A percentile compares a stretch with the other conserved stretches of the same genome.
phyloP scores from a whole-genome alignment of 176 grass and related monocot genomes.

The Raddia guianensis region DNA sequence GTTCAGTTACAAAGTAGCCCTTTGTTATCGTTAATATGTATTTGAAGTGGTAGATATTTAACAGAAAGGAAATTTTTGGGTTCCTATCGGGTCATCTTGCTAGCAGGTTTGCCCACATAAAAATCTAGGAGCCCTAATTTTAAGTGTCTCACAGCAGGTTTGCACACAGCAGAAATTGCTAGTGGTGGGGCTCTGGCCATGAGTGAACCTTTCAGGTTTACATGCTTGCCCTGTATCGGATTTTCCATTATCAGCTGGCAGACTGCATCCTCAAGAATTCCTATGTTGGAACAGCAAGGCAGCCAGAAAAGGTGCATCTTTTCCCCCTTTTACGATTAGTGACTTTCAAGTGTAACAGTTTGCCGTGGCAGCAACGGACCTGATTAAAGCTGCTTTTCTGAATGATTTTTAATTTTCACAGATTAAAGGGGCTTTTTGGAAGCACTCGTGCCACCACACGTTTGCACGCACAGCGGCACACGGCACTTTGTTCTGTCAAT shows the following conservation, averaged over 20 bases:
- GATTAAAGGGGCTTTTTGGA: constrained; percentile 37
- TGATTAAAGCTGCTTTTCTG: not conserved
- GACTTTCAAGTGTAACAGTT: constrained; percentile 15
- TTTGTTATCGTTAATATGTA: constrained; percentile 6
- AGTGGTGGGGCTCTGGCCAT: constrained; percentile 39
- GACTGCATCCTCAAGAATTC: not conserved
- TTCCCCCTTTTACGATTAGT: constrained; percentile 20
- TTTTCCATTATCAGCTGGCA: constrained; percentile 35
- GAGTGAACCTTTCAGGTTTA: constrained; percentile 45
- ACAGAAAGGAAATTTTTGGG: constrained; percentile 22
- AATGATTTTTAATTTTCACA: constrained; percentile 26
- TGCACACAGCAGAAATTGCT: constrained; percentile 39
- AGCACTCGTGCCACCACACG: constrained; percentile 23
- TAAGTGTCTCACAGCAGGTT: constrained; percentile 32
- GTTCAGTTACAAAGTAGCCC: constrained; percentile 24
- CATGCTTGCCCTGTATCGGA: constrained; percentile 41
- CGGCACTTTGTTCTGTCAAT: constrained; percentile 36
- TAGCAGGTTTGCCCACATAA: constrained; percentile 41
- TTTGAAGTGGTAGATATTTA: constrained; percentile 35
- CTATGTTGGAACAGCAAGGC: constrained; percentile 32
- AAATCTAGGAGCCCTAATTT: constrained; percentile 39
- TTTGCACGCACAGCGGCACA: not conserved
- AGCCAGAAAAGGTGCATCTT: not conserved
- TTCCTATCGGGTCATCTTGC: constrained; percentile 46
- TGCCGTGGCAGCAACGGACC: not conserved